Base-by-base conservation (phyloP, 208 protist genomes). In the Trypanosoma brucei region DNA sequence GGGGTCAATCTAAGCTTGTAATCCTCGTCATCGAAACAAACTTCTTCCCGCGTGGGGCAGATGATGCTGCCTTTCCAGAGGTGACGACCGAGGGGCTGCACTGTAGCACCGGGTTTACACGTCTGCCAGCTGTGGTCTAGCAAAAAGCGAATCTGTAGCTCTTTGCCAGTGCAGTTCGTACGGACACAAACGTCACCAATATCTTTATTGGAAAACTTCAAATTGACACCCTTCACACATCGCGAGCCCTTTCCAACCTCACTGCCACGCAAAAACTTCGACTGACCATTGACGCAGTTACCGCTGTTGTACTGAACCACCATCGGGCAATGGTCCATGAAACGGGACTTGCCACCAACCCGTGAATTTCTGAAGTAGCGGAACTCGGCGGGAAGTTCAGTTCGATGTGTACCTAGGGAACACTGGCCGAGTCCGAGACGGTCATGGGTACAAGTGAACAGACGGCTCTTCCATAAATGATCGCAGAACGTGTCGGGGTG, bases 1-100 rank as follows among this genome's bases (percentile, higher is more conserved):
- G 42, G 8, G 6, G 6, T 46, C 42, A 46, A 46, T 11, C 11
- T 46, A 55, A 37, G 44, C 42, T 30, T 52, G 30, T 46, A 39
- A 58, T 45, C 40, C 60, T 44, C 60, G 35, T 13, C 30, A 5
- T 76, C 79, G 34, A 59, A 57, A 37, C 51, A 1, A 39, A 66
- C 14, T 39, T 60, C 55, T 45, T n/a, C 70, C 56, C 40, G 57
- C 64, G 1, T 46, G 44, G 68, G 52, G 62, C 52, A 56, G 58
- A 72, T 40, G 50, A 72, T 61, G 55, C 67, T 68, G 54, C 59
- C 62, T 31, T 52, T 65, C 0, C 59, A 46, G 8, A 46, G 11
- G 11, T 14, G 11, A 14, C 6, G 6, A 11, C 11, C 11, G 11
- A 11, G 11, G 8, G 42, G 42, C 42, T 46, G 6, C 8, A 46